Base-by-base conservation (phyloP, 495 filamentous ascomycete species). In the Astrothelium macrocarpum region DNA sequence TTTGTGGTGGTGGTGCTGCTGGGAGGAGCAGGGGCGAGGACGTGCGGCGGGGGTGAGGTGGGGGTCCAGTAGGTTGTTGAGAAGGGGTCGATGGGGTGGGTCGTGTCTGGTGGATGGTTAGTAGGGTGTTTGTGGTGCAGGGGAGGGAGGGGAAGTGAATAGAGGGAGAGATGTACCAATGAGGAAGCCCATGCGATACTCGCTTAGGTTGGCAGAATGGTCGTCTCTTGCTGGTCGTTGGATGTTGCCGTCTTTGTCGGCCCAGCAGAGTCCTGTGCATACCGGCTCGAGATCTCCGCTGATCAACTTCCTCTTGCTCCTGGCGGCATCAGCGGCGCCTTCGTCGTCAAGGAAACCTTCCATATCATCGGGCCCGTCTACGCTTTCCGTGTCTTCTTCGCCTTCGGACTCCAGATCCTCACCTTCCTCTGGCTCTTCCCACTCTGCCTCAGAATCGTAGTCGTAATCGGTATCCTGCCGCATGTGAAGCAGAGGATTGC, bases 361-460 rank as follows among this genome's bases (percentile, higher is more conserved):
- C 80, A 89, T 81, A 49, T 87, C 87, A 53, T 87, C 85, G 3
- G 82, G 83, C 26, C 78, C 81, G 3, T 84, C 86, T 0, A 73
- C 67, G 25, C 83, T 83, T 53, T 86, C 82, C 12, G 83, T 83
- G 28, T 90, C 88, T 7, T 96, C 93, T 49, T 95, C 91, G 25
- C 89, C 88, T 61, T 92, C 87, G 0, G 85, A 88, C 62, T 84
- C 83, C 4, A 90, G 73, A 49, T 91, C 86, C 68, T 91, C 89
- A 59, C 87, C 90, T 70, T 94, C 90, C 60, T 89, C 88, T 1
- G 85, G 83, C 68, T 87, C 85, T 66, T 90, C 87, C 90, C 94
- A 98, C 75, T 97, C 95, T 0, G 88, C 92, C 72, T 99, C 94
- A 0, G 92, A 97, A 70, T 97, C 94, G 69, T 97, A 96, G 65